Evolutionary conservation across 228 moss, liverwort and hornwort genomes (phyloP).

Genomic region (Sphagnum fallax): DNA sequence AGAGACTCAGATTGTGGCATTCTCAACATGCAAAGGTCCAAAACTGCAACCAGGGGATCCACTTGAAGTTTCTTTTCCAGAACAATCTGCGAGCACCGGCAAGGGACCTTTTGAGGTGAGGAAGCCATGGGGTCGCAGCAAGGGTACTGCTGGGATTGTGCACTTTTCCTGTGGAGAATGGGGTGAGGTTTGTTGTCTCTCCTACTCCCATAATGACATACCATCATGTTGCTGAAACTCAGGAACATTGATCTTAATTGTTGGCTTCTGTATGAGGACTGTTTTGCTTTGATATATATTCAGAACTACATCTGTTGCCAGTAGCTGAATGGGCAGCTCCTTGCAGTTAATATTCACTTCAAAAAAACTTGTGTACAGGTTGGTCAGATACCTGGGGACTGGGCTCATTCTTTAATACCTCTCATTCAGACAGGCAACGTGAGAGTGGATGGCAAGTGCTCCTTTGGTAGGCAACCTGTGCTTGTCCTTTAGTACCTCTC

Average conservation of each 20-base stretch:
- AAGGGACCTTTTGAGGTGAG: conserved; percentile 16
- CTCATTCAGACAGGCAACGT: conserved; percentile 61
- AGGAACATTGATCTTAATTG: too few relatives aligned
- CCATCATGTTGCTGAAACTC: too few relatives aligned
- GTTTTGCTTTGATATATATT: too few relatives aligned
- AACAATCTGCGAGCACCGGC: conserved; percentile 5
- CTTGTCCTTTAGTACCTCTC: conserved; percentile 6
- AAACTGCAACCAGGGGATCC: conserved; percentile 58
- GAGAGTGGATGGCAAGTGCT: conserved; percentile 59
- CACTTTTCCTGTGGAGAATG: conserved; percentile 68
- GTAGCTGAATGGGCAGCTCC: too few relatives aligned
- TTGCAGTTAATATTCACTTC: too few relatives aligned
- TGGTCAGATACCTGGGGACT: conserved; percentile 77
- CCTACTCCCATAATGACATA: not conserved
- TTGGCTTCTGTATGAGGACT: too few relatives aligned
- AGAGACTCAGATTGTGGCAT: conserved; percentile 49
- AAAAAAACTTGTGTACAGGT: conserved; percentile 21
- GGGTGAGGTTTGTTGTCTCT: conserved; percentile 49
- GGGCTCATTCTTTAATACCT: conserved; percentile 78
- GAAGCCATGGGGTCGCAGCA: conserved; percentile 66
- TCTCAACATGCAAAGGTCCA: conserved; percentile 73
- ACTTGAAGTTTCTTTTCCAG: conserved; percentile 65
- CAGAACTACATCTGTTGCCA: too few relatives aligned
- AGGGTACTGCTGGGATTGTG: conserved; percentile 67
- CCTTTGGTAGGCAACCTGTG: conserved; percentile 40